Evolutionary conservation across 2,329 filamentous ascomycete species (phyloP).

Genomic region (Cytospora piceae): DNA sequence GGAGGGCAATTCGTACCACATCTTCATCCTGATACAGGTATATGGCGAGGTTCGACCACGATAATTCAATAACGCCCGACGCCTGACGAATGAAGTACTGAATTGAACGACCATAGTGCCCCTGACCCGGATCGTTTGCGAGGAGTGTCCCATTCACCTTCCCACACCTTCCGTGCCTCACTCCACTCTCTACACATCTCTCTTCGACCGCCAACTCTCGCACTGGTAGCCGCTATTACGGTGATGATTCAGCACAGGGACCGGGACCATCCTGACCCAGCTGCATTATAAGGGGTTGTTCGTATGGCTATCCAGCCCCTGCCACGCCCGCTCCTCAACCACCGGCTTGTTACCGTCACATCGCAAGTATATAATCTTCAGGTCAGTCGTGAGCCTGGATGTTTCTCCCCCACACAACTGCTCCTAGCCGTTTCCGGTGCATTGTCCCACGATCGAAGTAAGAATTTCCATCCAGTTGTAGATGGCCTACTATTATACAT

Average conservation of each 20-base stretch:
- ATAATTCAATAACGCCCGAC: neutral
- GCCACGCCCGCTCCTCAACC: neutral
- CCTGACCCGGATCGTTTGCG: neutral
- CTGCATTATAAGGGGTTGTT: neutral
- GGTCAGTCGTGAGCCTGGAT: neutral
- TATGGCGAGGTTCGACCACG: conserved; percentile 7
- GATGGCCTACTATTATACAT: neutral
- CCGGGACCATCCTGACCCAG: neutral
- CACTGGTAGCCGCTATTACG: neutral
- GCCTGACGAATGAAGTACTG: conserved; percentile 14
- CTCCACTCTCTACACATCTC: neutral
- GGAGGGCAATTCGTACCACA: neutral
- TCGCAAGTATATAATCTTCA: neutral
- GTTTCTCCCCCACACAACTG: neutral
- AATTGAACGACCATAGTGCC: neutral
- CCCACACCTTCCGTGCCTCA: neutral
- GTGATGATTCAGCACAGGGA: neutral
- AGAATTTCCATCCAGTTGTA: neutral
- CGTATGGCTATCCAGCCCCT: neutral
- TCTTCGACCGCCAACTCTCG: neutral
- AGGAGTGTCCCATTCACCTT: no score
- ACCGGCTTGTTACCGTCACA: neutral
- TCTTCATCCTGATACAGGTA: neutral
- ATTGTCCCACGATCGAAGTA: neutral
- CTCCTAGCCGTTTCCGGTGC: neutral